Percentiles rank a stretch among this genome's conserved stretches.
Conservation (phyloP, 495 filamentous ascomycete species). For the Aspergillus coremiiformis region DNA sequence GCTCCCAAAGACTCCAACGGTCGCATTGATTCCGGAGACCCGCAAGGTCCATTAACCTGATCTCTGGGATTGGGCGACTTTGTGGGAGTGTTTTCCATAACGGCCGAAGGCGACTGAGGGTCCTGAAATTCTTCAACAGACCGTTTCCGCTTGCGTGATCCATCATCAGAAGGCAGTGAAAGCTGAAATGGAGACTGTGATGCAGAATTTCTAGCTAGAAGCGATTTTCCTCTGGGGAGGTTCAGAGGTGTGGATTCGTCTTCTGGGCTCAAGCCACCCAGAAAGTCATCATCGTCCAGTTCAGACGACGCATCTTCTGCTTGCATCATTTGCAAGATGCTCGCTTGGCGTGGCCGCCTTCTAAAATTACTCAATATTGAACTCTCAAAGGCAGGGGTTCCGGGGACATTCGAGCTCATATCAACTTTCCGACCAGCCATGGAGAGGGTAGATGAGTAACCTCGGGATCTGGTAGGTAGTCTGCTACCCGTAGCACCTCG, state of each 20-base stretch:
- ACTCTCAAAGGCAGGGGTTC: conserved; percentile 48
- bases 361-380: conserved; percentile 56
- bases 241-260: conserved; percentile 61
- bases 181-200: conserved; percentile 16
- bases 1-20: conserved; percentile 24
- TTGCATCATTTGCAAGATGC: conserved; percentile 58
- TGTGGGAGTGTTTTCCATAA: conserved; percentile 16
- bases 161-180: conserved; percentile 21
- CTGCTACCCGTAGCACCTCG: conserved; percentile 32
- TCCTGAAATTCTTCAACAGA: conserved; percentile 16
- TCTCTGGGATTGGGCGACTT: conserved; percentile 9
- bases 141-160: conserved; percentile 36
- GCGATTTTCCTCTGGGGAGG: conserved; percentile 28
- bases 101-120: conserved; percentile 17
- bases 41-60: background rate
- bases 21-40: conserved; percentile 7
- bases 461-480: conserved; percentile 39
- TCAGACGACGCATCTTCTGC: conserved; percentile 42
- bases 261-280: conserved; percentile 54
- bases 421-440: conserved; percentile 39
- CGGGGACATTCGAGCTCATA: conserved; percentile 31
- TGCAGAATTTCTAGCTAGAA: conserved; percentile 15
- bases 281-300: conserved; percentile 44
- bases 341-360: conserved; percentile 57
- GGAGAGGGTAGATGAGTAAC: conserved; percentile 41